These are phyloP conservation scores for Podaxis sp. DNA, from an alignment of 768 basidiomycete species.

Conservation along the genomic window DNA sequence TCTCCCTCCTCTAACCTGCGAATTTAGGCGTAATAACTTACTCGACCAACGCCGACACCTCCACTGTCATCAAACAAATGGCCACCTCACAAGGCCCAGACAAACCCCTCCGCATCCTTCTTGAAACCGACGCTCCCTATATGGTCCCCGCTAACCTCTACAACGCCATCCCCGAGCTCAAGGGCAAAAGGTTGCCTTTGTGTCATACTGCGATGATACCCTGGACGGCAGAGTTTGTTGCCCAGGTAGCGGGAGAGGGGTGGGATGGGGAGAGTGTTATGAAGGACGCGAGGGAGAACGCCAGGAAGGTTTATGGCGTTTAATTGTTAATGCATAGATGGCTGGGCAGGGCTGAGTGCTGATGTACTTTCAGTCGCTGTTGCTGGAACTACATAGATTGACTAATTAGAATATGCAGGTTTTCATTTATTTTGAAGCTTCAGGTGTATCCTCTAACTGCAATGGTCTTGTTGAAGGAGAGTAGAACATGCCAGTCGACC, in stretches of 20 bases:
- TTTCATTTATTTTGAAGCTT: no score
- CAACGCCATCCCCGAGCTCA: conserved; percentile 46
- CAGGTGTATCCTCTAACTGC: no score
- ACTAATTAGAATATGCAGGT: no score
- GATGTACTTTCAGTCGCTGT: no score
- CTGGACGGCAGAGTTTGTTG: conserved; percentile 80
- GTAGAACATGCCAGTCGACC: no score
- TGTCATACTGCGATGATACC: conserved; percentile 83
- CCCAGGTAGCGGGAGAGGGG: conserved; percentile 40
- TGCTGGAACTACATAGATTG: no score
- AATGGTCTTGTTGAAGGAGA: no score
- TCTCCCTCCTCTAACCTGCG: not conserved
- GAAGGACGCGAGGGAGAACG: conserved; percentile 63
- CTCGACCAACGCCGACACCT: conserved; percentile 70
- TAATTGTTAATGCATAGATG: conserved; percentile 16
- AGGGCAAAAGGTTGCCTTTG: conserved; percentile 64
- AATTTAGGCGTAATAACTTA: conserved; percentile 78
- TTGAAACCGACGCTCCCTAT: conserved; percentile 88
- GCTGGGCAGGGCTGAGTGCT: no score
- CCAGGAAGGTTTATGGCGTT: conserved; percentile 59
- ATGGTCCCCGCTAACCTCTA: conserved; percentile 84
- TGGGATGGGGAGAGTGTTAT: conserved; percentile 63
- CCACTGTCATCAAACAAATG: conserved; percentile 63
- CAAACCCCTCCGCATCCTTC: conserved; percentile 47
- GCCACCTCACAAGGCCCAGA: conserved; percentile 18